Evolutionary conservation across 1,284 basidiomycete species (phyloP), one percentile per base, ranked within the genome.

Genomic region (Malassezia vespertilionis): DNA sequence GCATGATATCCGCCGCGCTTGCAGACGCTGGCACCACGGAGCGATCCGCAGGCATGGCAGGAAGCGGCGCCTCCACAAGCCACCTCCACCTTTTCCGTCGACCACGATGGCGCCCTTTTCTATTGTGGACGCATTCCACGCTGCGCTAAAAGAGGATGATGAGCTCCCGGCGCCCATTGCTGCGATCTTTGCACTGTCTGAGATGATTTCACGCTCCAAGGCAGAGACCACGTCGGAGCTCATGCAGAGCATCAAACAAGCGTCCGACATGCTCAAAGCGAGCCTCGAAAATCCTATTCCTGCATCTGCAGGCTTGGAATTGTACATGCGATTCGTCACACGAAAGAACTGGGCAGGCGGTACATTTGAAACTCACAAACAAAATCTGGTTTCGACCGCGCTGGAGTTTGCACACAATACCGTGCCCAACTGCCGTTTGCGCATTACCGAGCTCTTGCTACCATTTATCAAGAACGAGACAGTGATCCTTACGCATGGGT

Each of bases 381-480:
- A 76, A 40, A 82, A 84, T 63, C 79, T 91, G 31, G 80, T 87
- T 40, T 76, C 77, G 34, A 81, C 86, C 60, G 86, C 86, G 17
- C 76, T 79, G 56, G 77, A 78, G 61, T 89, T 87, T 66, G 82
- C 82, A 18, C 71, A 75, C 8, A 56, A 61, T 22, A 72, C 69
- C 4, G 72, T 71, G 11, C 70, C 70, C 3, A 53, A 47, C 33
- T 93, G 87, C 75, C 79, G 90, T 45, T 79, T 81, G 57, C 89
- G 86, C 72, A 96, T 97, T 58, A 86, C 87, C 30, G 79, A 84
- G 57, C 77, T 89, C n/a, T 81, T 84, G 18, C 78, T 88, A 43
- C 84, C 83, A 38, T 96, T 96, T 73, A 85, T 96, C 68, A 83
- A 86, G 69, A 91, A 96, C 65, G 87, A 88, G 67, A 85, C 84